Conservation (phyloP, 1,284 basidiomycete genomes). For the Boletus semigastroideus region DNA sequence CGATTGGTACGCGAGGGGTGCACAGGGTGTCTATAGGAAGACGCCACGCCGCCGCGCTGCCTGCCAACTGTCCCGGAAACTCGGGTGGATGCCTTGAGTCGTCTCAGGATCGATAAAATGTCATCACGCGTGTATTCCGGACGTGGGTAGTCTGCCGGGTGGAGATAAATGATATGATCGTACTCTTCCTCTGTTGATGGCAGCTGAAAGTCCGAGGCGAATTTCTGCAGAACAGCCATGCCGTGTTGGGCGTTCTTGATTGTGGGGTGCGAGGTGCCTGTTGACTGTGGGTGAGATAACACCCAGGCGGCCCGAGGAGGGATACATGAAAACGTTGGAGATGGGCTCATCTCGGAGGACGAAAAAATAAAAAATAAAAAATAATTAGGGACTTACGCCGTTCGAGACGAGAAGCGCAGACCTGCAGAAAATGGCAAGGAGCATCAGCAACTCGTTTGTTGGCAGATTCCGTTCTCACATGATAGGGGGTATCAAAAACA, state of each 20-base stretch:
- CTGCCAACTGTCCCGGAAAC: slow-evolving; percentile 9
- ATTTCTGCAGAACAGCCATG: slow-evolving; percentile 55
- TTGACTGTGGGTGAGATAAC: slow-evolving; percentile 2
- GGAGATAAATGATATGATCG: slow-evolving; percentile 55
- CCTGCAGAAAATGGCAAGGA: slow-evolving; percentile 4
- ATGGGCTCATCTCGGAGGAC: slow-evolving; percentile 1
- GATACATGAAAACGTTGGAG: slow-evolving; percentile 2
- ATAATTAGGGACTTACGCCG: slow-evolving; percentile 29
- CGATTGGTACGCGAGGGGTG: slow-evolving; percentile 11
- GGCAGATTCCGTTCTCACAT: slow-evolving; percentile 48
- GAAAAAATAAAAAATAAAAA: slow-evolving; percentile 1
- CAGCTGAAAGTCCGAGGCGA: slow-evolving; percentile 54
- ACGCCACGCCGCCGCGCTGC: slow-evolving; percentile 5
- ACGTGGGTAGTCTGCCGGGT: slow-evolving; percentile 48
- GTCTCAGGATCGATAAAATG: slow-evolving; percentile 50
- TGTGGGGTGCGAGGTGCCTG: slow-evolving; percentile 69
- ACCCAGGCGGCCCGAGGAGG: background rate
- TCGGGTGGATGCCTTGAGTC: slow-evolving; percentile 40
- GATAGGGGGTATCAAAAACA: slow-evolving; percentile 69
- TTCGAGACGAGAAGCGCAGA: slow-evolving; percentile 21
- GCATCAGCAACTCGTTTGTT: slow-evolving; percentile 11
- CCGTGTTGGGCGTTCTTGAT: slow-evolving; percentile 59
- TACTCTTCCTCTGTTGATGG: slow-evolving; percentile 60
- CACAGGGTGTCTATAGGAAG: slow-evolving; percentile 9
- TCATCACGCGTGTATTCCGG: slow-evolving; percentile 50